Percentiles rank a stretch among this genome's conserved stretches.
Evolutionary conservation across 306 rosid genomes (phyloP).

Genomic region (Hylodesmum podocarpum): DNA sequence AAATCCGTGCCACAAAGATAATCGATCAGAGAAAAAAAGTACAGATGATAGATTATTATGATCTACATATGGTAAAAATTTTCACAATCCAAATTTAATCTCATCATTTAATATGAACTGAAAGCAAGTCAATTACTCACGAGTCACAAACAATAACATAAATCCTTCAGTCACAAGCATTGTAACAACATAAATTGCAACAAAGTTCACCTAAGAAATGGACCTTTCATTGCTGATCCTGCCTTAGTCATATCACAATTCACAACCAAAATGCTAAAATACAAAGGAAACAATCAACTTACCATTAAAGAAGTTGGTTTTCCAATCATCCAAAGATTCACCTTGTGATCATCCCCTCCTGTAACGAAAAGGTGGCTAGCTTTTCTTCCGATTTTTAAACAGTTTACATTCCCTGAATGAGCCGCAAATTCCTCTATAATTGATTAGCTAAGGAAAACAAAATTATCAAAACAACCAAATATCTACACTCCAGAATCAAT

Average conservation of each 20-base stretch:
- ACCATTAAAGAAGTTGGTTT: constrained; percentile 79
- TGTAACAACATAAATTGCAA: not conserved
- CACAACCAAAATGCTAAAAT: constrained; percentile 9
- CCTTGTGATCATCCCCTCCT: constrained; percentile 93
- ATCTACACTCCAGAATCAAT: constrained; percentile 23
- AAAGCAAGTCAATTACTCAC: not conserved
- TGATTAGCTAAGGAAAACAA: constrained; percentile 57
- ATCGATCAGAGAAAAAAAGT: not conserved
- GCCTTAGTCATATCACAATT: constrained; percentile 18
- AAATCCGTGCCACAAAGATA: not conserved
- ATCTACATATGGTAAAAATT: not conserved
- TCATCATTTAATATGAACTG: not conserved
- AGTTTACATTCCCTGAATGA: constrained; percentile 74
- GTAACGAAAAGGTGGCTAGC: constrained; percentile 67
- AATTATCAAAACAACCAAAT: constrained; percentile 7
- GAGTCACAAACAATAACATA: not conserved
- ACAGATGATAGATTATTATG: not conserved
- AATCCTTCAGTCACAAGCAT: not conserved
- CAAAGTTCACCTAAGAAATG: constrained; percentile 22
- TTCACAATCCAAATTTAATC: not conserved
- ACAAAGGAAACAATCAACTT: constrained; percentile 36
- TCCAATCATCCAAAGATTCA: constrained; percentile 89
- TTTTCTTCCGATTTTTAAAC: constrained; percentile 85
- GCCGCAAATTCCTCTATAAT: constrained; percentile 90
- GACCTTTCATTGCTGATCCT: not conserved